Evolutionary conservation across 306 rosid genomes (phyloP).

Genomic region (Echinosophora koreensis): DNA sequence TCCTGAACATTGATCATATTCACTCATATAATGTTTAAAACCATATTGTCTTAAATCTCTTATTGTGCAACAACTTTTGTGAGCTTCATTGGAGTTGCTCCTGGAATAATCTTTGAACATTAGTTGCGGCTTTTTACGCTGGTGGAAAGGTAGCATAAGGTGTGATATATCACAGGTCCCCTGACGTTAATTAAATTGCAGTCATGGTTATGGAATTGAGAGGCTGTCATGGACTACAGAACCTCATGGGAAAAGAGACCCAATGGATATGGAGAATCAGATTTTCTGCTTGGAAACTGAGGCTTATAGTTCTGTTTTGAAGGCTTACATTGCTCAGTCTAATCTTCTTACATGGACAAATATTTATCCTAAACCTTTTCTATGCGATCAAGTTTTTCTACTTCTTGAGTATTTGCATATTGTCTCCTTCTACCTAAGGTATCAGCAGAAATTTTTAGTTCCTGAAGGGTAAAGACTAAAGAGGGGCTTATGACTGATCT

Average conservation of each 20-base stretch:
- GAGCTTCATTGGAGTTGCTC: too few species aligned
- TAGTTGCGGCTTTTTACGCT: too few species aligned
- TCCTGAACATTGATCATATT: too few species aligned
- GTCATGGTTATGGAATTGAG: not conserved
- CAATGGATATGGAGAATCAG: constrained; percentile 40
- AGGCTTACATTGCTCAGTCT: constrained; percentile 57
- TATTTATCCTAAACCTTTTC: too few species aligned
- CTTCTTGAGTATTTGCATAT: constrained; percentile 4
- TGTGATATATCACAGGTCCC: too few species aligned
- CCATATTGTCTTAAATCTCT: too few species aligned
- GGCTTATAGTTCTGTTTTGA: constrained; percentile 54
- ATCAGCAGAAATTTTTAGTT: constrained; percentile 16
- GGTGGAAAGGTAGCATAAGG: too few species aligned
- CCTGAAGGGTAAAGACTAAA: constrained; percentile 56
- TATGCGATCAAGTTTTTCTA: constrained; percentile 15
- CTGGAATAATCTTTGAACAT: too few species aligned
- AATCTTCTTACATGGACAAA: constrained; percentile 57
- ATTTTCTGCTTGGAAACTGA: constrained; percentile 51
- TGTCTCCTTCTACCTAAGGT: constrained; percentile 1
- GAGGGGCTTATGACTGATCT: too few species aligned
- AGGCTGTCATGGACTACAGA: constrained; percentile 41
- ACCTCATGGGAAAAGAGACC: constrained; percentile 44
- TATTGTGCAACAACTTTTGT: too few species aligned
- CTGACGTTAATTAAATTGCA: not conserved
- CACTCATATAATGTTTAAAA: too few species aligned